These are phyloP conservation scores for Moesziomyces sp. DNA, from an alignment of 1,284 basidiomycete species.

Conservation along the genomic window DNA sequence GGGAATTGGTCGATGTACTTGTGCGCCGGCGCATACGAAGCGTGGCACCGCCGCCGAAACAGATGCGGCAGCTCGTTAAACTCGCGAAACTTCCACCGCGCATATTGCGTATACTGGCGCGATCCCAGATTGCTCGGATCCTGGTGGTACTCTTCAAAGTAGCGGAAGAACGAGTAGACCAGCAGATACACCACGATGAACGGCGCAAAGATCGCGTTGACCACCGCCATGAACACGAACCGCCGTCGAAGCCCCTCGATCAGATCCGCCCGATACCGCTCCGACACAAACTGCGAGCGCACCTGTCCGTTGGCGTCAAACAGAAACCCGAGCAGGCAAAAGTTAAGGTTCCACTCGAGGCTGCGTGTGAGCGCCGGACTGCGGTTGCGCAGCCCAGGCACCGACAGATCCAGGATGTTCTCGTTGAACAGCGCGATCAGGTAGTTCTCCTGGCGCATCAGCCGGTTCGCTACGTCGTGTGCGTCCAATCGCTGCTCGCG, in stretches of 20 bases:
- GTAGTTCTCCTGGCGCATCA: constrained; percentile 97
- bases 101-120: constrained; percentile 90
- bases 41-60: constrained; percentile 84
- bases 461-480: constrained; percentile 94
- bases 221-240: constrained; percentile 93
- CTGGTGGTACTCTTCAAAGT: constrained; percentile 99
- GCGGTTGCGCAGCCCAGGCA: constrained; percentile 71
- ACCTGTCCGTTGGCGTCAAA: constrained; percentile 89
- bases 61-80: constrained; percentile 98
- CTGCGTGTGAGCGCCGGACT: constrained; percentile 82
- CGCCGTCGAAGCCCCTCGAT: constrained; percentile 84
- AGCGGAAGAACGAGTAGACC: constrained; percentile 99
- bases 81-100: constrained; percentile 98
- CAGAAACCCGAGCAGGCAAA: constrained; percentile 91
- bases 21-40: constrained; percentile 87
- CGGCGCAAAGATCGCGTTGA: constrained; percentile 94
- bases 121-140: constrained; percentile 93
- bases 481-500: constrained; percentile 74
- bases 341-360: constrained; percentile 94
- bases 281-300: constrained; percentile 87
- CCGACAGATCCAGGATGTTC: constrained; percentile 86
- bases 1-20: constrained; percentile 98
- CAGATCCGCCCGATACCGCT: constrained; percentile 79
- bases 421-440: constrained; percentile 98
- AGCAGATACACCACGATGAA: constrained; percentile 97